phyloP scores from a whole-genome alignment of 179 eudicot species.

The Dionaea muscipula region DNA sequence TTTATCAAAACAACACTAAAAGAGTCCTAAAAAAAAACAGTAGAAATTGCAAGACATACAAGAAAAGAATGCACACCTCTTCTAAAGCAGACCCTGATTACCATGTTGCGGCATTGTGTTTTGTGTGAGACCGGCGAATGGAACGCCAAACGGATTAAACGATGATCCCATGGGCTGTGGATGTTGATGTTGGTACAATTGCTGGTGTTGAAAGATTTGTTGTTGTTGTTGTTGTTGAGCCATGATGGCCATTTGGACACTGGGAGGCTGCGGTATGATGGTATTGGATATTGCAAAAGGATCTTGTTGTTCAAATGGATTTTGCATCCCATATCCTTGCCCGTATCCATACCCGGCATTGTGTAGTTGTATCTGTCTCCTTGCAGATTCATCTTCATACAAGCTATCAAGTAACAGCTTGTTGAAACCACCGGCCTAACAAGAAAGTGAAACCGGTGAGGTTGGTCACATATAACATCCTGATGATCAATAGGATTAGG shows the following conservation, averaged over 20 bases:
- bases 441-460: background rate
- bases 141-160: conserved; percentile 71
- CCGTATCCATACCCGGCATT: conserved; percentile 62
- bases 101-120: conserved; percentile 32
- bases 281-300: conserved; percentile 58
- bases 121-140: conserved; percentile 33
- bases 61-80: conserved; percentile 1
- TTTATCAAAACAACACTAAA: background rate
- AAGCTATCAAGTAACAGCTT: conserved; percentile 76
- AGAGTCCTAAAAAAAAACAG: background rate
- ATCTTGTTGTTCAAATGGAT: conserved; percentile 43
- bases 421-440: conserved; percentile 84
- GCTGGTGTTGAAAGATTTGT: conserved; percentile 28
- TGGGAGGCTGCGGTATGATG: conserved; percentile 56
- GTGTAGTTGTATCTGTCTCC: conserved; percentile 62
- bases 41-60: background rate
- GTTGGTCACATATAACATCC: too few relatives aligned
- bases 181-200: conserved; percentile 26
- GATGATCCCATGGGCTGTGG: conserved; percentile 22
- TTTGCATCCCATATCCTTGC: conserved; percentile 22
- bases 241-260: conserved; percentile 68
- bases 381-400: conserved; percentile 65
- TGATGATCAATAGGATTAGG: too few relatives aligned
- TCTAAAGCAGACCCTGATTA: conserved; percentile 45
- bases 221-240: conserved; percentile 51